Base-by-base conservation (phyloP, 2,329 filamentous ascomycete species). In the Fusarium udum region DNA sequence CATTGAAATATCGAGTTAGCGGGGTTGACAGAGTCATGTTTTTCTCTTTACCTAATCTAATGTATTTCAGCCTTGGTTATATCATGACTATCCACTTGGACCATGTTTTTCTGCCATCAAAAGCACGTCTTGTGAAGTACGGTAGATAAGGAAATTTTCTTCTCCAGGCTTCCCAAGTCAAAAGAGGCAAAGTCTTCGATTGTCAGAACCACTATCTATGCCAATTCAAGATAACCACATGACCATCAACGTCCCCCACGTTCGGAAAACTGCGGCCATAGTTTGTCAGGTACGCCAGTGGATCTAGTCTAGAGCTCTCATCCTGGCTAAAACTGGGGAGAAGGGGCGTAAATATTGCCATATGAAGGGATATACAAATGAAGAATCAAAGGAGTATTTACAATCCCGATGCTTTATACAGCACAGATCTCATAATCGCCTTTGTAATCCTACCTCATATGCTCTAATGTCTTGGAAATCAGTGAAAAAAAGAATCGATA, bases 191-290 rank as follows among this genome's bases (percentile, higher is more conserved):
- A 56, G 66, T 45, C 37, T 37, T 69, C 26, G 34, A 64, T 69
- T 64, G 45, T 42, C 31, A 36, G 20, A 37, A 49, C 45, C 37
- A 45, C 58, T 64, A 69, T 45, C 51, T 52, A 34, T 31, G 36
- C 48, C 66, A 69, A 40, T 53, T 46, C 28, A 42, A 61, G 52
- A 55, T 67, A 56, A 57, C 75, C 75, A 76, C 75, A 74, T 77
- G 75, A 77, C 62, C 63, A 59, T 52, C 26, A 43, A 65, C 56
- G 43, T 59, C 60, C 74, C 74, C 72, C 71, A 67, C 71, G 68
- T 72, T 70, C 76, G 76, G 76, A 76, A 78, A 78, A 78, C 56
- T 68, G 76, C 76, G 76, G 76, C 64, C 53, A 60, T 61, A 46
- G 26, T 57, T 48, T 61, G 63, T 58, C 66, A 57, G 63, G 69